Evolutionary conservation across 2,329 filamentous ascomycete genomes (phyloP).

Genomic region (Penicillium hesseltinei): DNA sequence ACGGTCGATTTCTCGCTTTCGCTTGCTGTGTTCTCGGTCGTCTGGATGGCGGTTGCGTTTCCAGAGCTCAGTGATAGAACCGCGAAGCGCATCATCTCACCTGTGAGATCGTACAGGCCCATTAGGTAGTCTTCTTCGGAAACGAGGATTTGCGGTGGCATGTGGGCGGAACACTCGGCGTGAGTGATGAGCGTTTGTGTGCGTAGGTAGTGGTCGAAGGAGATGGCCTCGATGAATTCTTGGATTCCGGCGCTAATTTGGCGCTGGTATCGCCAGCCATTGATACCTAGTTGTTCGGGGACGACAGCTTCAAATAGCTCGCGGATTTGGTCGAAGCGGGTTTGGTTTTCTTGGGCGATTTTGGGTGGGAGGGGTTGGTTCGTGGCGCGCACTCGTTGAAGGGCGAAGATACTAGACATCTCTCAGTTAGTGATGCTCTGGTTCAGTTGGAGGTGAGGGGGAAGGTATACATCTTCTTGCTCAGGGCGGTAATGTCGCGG

Average conservation of each 20-base stretch:
- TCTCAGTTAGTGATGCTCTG: not conserved
- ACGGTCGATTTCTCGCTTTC: conserved; percentile 11
- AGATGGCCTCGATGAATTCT: conserved; percentile 89
- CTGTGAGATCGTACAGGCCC: conserved; percentile 88
- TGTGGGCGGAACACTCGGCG: conserved; percentile 53
- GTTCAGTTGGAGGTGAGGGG: conserved; percentile 19
- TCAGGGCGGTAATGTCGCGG: conserved; percentile 85
- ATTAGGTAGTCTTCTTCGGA: conserved; percentile 84
- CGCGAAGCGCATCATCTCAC: conserved; percentile 95
- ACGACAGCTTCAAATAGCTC: conserved; percentile 66
- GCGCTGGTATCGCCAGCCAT: conserved; percentile 76
- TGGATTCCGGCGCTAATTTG: conserved; percentile 80
- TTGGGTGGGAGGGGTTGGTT: conserved; percentile 58
- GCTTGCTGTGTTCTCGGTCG: not conserved
- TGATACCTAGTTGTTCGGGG: conserved; percentile 72
- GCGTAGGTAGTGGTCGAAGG: conserved; percentile 83
- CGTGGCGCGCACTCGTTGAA: conserved; percentile 61
- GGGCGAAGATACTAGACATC: conserved; percentile 67
- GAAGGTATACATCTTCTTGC: conserved; percentile 83
- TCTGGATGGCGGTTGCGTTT: conserved; percentile 50
- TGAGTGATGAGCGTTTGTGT: conserved; percentile 71
- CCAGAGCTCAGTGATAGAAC: conserved; percentile 81
- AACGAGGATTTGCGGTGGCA: conserved; percentile 58
- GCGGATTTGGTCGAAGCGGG: conserved; percentile 69
- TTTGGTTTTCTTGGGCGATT: conserved; percentile 68